Evolutionary conservation across 208 protist species (phyloP), one percentile per base, ranked within the genome.

Genomic region (Crithidia sp.): DNA sequence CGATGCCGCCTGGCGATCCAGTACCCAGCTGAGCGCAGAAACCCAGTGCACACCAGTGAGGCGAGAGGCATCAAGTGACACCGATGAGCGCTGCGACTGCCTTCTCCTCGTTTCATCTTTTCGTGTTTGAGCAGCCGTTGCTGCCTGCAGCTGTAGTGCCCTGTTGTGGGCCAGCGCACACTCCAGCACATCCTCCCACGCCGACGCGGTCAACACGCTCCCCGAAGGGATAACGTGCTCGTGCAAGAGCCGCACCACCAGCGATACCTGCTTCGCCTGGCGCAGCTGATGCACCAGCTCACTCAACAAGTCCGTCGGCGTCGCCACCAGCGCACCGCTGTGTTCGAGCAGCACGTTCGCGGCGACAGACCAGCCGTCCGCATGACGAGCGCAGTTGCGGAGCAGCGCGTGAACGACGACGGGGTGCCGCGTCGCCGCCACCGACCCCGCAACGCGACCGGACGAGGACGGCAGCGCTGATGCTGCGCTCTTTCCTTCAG

Each of bases 21-120:
- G 79, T n/a, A 84, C 83, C 83, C 90, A 95, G 70, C 88, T 88
- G 40, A 95, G 76, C 37, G 90, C 92, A 2, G 90, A 90, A 17
- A 86, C 66, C 90, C 92, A 96, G 76, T 93, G 87, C 36, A 96
- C 89, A 8, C 68, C 41, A 28, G 58, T 40, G 1, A 79, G 19
- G 4, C 17, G 44, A 0, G 67, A 14, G 57, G 69, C 12, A n/a
- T 28, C 5, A n/a, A 9, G 19, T 36, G 28, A 14, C 5, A 5
- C 19, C 10, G 40, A 6, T 53, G 52, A 62, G 2, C 47, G 14
- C 0, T 9, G 12, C 40, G 3, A 0, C 13, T 7, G 7, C 52
- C 9, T 0, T 8, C 13, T 54, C 47, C 16, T 37, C 9, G 3
- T 5, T 16, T 47, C 9, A 19, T 2, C 50, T 13, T 60, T 6